phyloP scores from a whole-genome alignment of 2,329 filamentous ascomycete genomes.

The Venturia aucupariae region DNA sequence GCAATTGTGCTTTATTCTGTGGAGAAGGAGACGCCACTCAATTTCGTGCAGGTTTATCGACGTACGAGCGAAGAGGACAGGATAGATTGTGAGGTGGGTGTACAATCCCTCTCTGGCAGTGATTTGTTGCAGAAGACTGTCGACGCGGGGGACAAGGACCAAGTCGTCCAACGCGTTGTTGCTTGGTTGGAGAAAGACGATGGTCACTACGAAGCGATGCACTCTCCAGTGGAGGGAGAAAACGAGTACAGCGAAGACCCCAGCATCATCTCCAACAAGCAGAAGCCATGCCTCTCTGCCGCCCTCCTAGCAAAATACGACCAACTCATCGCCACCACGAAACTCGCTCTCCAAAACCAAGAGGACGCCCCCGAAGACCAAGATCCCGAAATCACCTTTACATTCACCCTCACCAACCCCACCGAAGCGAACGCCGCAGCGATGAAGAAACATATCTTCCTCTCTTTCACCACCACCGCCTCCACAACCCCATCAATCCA shows the following conservation, averaged over 20 bases:
- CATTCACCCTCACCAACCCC: not conserved
- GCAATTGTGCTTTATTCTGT: not conserved
- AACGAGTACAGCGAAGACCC: not conserved
- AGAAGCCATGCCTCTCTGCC: not conserved
- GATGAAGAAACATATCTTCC: not conserved
- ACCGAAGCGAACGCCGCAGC: not conserved
- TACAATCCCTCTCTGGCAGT: not conserved
- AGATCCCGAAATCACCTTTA: not conserved
- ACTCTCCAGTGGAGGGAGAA: not conserved
- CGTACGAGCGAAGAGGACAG: not conserved
- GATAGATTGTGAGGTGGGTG: not conserved
- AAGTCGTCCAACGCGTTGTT: not conserved
- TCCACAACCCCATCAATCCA: no score
- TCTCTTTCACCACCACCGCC: no score
- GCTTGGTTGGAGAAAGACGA: not conserved
- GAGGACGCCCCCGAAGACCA: not conserved
- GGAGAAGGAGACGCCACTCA: not conserved
- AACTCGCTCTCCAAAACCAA: not conserved
- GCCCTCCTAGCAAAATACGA: not conserved
- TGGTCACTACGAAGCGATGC: not conserved
- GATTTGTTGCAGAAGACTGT: not conserved
- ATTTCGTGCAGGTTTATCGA: not conserved
- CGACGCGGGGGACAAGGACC: not conserved
- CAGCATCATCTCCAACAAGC: not conserved
- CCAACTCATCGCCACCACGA: not conserved